phyloP scores from a whole-genome alignment of 2,329 filamentous ascomycete species.

The Alternaria viburni region DNA sequence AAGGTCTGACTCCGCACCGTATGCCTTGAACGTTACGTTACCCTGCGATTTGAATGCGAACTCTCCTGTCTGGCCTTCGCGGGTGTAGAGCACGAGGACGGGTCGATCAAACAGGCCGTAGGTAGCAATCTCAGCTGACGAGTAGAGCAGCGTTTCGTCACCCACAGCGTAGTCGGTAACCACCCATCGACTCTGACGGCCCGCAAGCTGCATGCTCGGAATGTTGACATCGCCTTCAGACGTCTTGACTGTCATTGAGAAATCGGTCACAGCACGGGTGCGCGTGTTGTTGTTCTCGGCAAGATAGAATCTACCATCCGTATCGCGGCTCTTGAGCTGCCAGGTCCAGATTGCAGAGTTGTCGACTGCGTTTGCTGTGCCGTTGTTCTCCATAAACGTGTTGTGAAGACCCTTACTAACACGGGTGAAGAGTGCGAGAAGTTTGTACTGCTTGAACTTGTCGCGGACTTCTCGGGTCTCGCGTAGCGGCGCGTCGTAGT shows the following conservation, averaged over 20 bases:
- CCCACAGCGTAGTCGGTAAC: constrained; percentile 61
- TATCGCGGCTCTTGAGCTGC: constrained; percentile 60
- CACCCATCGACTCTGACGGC: constrained; percentile 62
- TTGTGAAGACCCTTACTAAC: constrained; percentile 59
- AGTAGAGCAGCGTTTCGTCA: constrained; percentile 57
- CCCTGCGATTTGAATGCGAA: constrained; percentile 57
- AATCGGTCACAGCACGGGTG: constrained; percentile 54
- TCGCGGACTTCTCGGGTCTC: constrained; percentile 61
- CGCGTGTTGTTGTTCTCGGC: constrained; percentile 56
- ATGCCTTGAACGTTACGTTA: constrained; percentile 49
- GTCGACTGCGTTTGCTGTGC: constrained; percentile 55
- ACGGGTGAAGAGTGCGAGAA: constrained; percentile 61
- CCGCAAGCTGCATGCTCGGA: constrained; percentile 57
- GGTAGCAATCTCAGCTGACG: constrained; percentile 59
- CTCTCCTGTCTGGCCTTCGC: constrained; percentile 56
- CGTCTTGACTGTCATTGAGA: constrained; percentile 57
- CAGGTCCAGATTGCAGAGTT: constrained; percentile 56
- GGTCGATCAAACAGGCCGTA: constrained; percentile 57
- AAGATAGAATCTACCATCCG: constrained; percentile 59
- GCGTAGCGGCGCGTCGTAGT: constrained; percentile 58
- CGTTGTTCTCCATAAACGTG: constrained; percentile 62
- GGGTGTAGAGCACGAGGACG: constrained; percentile 59
- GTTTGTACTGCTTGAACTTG: constrained; percentile 62
- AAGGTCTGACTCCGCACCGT: constrained; percentile 50
- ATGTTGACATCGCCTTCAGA: constrained; percentile 53